phyloP scores from a whole-genome alignment of 1,284 basidiomycete genomes.

The Vanrija sp. region DNA sequence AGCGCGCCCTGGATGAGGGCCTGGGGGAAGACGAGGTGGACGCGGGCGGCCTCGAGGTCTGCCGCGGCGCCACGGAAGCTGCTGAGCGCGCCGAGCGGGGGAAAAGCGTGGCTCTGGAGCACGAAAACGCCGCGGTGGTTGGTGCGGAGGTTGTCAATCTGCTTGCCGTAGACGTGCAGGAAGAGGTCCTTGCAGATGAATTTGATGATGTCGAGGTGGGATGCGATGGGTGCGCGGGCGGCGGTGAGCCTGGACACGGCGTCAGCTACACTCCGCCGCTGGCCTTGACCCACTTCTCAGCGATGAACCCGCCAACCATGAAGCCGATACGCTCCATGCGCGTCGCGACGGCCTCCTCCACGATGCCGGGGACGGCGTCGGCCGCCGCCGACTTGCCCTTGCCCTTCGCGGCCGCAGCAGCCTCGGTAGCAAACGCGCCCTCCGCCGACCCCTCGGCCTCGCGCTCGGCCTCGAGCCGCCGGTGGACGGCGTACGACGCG shows the following conservation, averaged over 20 bases:
- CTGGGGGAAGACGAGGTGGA: conserved; percentile 74
- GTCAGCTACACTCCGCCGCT: conserved; percentile 1
- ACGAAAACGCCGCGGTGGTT: conserved; percentile 94
- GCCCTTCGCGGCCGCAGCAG: conserved; percentile 23
- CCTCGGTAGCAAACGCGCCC: conserved; percentile 5
- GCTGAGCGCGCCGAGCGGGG: conserved; percentile 70
- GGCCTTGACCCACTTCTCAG: conserved; percentile 63
- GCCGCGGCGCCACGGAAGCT: conserved; percentile 65
- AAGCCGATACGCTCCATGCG: conserved; percentile 77
- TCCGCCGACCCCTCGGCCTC: conserved; percentile 37
- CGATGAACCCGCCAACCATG: conserved; percentile 80
- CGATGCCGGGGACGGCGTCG: conserved; percentile 35
- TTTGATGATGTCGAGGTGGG: conserved; percentile 86
- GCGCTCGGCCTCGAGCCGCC: conserved; percentile 32
- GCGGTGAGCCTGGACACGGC: conserved; percentile 64
- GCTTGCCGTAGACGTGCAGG: conserved; percentile 57
- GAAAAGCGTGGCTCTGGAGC: conserved; percentile 84
- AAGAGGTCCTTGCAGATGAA: conserved; percentile 91
- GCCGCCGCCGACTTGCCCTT: conserved; percentile 49
- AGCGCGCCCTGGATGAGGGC: conserved; percentile 81
- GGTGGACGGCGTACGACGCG: conserved; percentile 62
- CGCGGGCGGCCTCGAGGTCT: conserved; percentile 64
- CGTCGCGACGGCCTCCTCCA: conserved; percentile 64
- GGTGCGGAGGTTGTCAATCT: conserved; percentile 90
- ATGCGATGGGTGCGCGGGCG: conserved; percentile 67